Evolutionary conservation across 768 basidiomycete genomes (phyloP), one percentile per base, ranked within the genome.

Genomic region (Lyophyllum semitale): DNA sequence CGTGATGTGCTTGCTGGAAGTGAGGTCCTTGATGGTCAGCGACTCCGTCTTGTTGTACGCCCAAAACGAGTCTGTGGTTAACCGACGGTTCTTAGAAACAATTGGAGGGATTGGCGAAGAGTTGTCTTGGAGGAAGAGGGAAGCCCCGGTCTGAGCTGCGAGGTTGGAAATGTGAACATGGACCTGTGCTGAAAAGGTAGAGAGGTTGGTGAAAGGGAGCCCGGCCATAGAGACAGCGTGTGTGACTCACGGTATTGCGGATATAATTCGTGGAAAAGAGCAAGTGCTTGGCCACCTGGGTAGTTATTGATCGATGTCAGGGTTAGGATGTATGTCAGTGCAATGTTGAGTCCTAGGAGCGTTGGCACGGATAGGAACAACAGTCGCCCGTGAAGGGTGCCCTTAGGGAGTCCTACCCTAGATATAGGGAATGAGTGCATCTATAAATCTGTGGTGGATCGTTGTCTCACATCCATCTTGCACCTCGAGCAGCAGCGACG

Each of bases 131-230:
- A 85, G 83, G 77, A 98, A 97, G 50, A 95, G 84, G 0, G 93
- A 89, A 2, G 93, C 91, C 2, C 97, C 96, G 0, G 89, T 93
- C 69, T 96, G 95, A 2, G 92, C 87, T 1, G 91, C 89, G 41
- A 93, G 81, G 59, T 95, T 91, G 48, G 84, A 87, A 41, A 97
- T 84, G 64, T 95, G 89, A 3, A 96, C 82, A 54, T 87, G 83
- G 33, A 69, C 62, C 6, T 61, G 56, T 0, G 64, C 63, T 49
- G 42, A 37, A 22, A 25, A 41, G 42, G 41, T 42, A 6, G 12
- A 15, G n/a, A 26, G 17, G 25, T 37, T 12, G 43, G 22, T 20
- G 20, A 8, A 8, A 9, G 13, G 8, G 43, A 27, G 8, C n/a
- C 26, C n/a, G 29, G 30, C 13, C 17, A 46, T 48, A 18, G 32